Percentiles rank a stretch among this genome's conserved stretches.
Conservation (phyloP, 139 green algal genomes). For the Haematococcus lacustris region DNA sequence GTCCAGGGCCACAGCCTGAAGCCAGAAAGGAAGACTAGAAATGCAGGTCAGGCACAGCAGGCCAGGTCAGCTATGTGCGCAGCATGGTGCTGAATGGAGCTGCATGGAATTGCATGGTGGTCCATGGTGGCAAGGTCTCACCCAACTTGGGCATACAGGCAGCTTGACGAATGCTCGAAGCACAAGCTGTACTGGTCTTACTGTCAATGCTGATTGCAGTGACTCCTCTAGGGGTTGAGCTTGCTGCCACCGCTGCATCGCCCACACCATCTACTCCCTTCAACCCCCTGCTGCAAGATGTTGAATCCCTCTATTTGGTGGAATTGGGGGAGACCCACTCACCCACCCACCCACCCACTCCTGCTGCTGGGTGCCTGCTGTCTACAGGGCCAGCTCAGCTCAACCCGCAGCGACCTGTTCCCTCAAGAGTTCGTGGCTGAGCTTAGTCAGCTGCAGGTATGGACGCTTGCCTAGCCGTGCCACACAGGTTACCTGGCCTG, state of each 20-base stretch:
- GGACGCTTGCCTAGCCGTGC: too few species aligned
- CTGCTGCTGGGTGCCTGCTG: neutral
- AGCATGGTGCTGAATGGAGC: neutral
- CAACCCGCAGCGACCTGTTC: conserved; percentile 72
- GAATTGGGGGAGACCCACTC: too few species aligned
- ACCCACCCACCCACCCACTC: neutral
- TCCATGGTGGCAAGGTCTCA: too few species aligned
- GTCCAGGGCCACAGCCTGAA: too few species aligned
- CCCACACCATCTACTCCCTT: too few species aligned
- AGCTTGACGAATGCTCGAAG: neutral
- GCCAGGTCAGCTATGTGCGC: neutral
- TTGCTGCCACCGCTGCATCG: too few species aligned
- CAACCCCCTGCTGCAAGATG: neutral
- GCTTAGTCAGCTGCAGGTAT: conserved; percentile 76
- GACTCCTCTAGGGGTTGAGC: neutral
- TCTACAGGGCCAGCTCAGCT: conserved; percentile 65
- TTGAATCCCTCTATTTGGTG: neutral
- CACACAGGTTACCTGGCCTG: too few species aligned
- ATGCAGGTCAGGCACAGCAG: neutral
- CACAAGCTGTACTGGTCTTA: neutral
- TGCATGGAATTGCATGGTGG: neutral
- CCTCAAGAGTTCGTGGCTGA: conserved; percentile 81
- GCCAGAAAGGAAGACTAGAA: neutral
- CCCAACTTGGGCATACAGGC: too few species aligned
- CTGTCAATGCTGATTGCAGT: conserved; percentile 2